Evolutionary conservation across 148 eudicot species (phyloP).

Genomic region (Chenopodium formosanum): DNA sequence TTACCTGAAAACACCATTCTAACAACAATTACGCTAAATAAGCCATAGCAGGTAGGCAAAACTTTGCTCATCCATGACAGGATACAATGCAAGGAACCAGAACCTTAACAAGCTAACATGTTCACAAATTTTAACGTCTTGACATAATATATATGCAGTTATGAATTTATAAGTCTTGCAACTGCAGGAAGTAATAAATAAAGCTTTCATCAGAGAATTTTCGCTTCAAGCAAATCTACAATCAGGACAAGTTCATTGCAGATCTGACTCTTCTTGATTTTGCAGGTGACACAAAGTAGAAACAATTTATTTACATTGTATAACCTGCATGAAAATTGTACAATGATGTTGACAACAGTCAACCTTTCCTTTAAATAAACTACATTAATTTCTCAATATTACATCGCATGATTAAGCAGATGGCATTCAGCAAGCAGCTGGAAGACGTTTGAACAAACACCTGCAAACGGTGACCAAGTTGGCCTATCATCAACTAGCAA

Average conservation of each 20-base stretch:
- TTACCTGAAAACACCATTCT: too few relatives aligned
- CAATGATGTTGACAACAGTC: constrained; percentile 1
- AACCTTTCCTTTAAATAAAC: neutral
- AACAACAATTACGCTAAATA: too few relatives aligned
- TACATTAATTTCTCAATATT: neutral
- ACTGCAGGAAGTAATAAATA: neutral
- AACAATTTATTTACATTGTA: constrained; percentile 23
- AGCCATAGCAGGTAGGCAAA: too few relatives aligned
- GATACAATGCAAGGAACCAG: too few relatives aligned
- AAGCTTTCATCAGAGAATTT: constrained; percentile 3
- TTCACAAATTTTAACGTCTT: neutral
- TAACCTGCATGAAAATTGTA: constrained; percentile 10
- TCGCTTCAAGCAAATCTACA: neutral
- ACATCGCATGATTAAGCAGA: neutral
- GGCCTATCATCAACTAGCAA: neutral
- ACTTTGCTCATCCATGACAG: too few relatives aligned
- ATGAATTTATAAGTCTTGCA: neutral
- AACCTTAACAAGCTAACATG: neutral
- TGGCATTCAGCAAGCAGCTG: neutral
- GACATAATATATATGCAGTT: neutral
- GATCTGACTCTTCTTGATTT: neutral
- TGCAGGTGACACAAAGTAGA: constrained; percentile 13
- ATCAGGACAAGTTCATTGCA: neutral
- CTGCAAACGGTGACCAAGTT: constrained; percentile 17
- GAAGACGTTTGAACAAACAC: neutral